These are phyloP conservation scores for Colletotrichum scovillei DNA, from an alignment of 2,329 filamentous ascomycete genomes.

Conservation along the genomic window DNA sequence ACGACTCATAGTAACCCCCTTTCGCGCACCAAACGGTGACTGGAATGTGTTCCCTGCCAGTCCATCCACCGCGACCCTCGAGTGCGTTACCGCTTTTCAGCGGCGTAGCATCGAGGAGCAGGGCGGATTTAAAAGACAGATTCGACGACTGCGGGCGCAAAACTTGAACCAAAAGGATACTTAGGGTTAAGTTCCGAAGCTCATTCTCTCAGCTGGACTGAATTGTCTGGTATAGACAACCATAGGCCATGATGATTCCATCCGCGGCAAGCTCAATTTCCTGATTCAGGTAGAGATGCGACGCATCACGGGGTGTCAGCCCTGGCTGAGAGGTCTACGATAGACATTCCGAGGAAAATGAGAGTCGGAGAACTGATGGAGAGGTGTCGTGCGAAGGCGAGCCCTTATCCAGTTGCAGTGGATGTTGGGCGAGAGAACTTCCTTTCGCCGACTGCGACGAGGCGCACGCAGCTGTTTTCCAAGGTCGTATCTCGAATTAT, in stretches of 20 bases:
- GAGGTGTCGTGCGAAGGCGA: slow-evolving; percentile 76
- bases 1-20: slow-evolving; percentile 78
- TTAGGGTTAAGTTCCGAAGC: slow-evolving; percentile 98
- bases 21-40: slow-evolving; percentile 66
- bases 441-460: slow-evolving; percentile 40
- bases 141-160: slow-evolving; percentile 79
- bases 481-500: slow-evolving; percentile 47
- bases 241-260: slow-evolving; percentile 52
- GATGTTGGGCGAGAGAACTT: slow-evolving; percentile 58
- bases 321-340: slow-evolving; percentile 53
- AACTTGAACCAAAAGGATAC: slow-evolving; percentile 75
- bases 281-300: slow-evolving; percentile 72
- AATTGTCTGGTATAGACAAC: slow-evolving; percentile 54
- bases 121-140: slow-evolving; percentile 70
- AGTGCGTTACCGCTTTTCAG: slow-evolving; percentile 62
- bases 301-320: slow-evolving; percentile 59
- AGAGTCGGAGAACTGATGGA: slow-evolving; percentile 82
- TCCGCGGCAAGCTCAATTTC: slow-evolving; percentile 61
- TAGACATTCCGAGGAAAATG: slow-evolving; percentile 77
- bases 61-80: slow-evolving; percentile 54
- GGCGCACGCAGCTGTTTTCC: slow-evolving; percentile 33
- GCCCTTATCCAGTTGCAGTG: slow-evolving; percentile 29
- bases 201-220: slow-evolving; percentile 67
- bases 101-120: slow-evolving; percentile 49
- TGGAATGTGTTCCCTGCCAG: slow-evolving; percentile 65